Evolutionary conservation across 352 stramenopile species (phyloP), one percentile per base, ranked within the genome.

Genomic region (Phytophthora tentaculata): DNA sequence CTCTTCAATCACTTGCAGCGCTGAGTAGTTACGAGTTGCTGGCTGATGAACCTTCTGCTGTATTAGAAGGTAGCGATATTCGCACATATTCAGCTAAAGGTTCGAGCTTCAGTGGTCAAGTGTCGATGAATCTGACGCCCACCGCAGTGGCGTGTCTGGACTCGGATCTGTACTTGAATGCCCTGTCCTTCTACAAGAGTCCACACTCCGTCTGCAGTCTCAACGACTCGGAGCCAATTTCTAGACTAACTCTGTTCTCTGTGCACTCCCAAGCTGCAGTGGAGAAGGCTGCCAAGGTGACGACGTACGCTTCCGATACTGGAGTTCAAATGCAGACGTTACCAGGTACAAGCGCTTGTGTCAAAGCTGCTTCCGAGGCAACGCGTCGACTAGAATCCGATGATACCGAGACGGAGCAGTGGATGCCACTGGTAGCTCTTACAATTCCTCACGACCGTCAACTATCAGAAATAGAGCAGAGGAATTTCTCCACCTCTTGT

Each of bases 401-500:
- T 26, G 52, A 48, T 2, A 23, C 58, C 1, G 47, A 53, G 16
- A 61, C 52, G 1, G 47, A 53, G 19, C 62, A 57, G 10, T 89
- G 76, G 81, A 47, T 69, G 0, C 84, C 82, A 0, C 61, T 94
- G 0, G 54, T 85, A 1, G 69, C 65, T 0, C 50, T 91, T 10
- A 77, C 75, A 8, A 83, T 94, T 32, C 79, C 81, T 0, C 86
- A 92, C 20, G 13, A 65, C 0, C 73, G 81, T 3, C 22, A 63
- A n/a, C 56, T 94, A 2, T 74, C 79, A 1, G 32, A 58, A 0
- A 55, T 89, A 8, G 80, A 90, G 23, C 65, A 83, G 53, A 69
- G 68, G 14, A 88, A 91, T 35, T 94, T 91, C 56, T 79, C 84
- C 2, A 92, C 84, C 0, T 53, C 64, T 0, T 94, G 86, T 53